A percentile compares a stretch with the other conserved stretches of the same genome.
phyloP scores from a whole-genome alignment of 805 yeast species.

The Teunomyces aglyptinius region DNA sequence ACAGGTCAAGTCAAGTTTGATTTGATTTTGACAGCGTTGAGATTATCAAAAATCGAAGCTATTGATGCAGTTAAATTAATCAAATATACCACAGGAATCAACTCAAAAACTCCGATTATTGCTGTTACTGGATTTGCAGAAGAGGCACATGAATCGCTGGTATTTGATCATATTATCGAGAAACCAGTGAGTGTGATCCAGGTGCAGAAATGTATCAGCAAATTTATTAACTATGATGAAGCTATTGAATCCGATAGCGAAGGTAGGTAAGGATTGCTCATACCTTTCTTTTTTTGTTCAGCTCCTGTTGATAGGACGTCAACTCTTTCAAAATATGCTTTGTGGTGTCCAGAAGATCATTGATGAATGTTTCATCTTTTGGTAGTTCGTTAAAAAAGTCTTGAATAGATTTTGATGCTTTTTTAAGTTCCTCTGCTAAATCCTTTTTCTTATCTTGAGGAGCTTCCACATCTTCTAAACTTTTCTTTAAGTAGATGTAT shows the following conservation, averaged over 20 bases:
- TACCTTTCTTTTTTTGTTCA: conserved; percentile 2
- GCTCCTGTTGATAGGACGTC: not conserved
- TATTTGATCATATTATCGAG: conserved; percentile 69
- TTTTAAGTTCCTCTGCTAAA: not conserved
- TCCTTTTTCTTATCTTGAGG: not conserved
- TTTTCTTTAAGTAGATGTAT: not conserved
- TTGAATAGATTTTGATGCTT: not conserved
- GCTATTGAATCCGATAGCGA: conserved; percentile 29
- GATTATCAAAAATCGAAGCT: conserved; percentile 64
- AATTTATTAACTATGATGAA: conserved; percentile 20
- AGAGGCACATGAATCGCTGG: conserved; percentile 56
- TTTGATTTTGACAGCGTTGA: conserved; percentile 72
- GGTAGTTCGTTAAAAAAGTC: not conserved
- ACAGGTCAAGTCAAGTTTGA: conserved; percentile 85
- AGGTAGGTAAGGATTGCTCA: conserved; percentile 4
- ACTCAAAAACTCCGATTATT: conserved; percentile 72
- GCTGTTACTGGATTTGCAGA: conserved; percentile 70
- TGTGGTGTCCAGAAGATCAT: not conserved
- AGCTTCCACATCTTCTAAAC: not conserved
- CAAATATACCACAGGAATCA: conserved; percentile 72
- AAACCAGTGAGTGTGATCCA: conserved; percentile 51
- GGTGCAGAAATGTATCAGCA: conserved; percentile 21
- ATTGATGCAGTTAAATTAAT: conserved; percentile 76
- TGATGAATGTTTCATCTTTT: not conserved
- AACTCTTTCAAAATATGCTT: not conserved